Base-by-base conservation (phyloP, 75 land plant species). In the Pinus taeda region DNA sequence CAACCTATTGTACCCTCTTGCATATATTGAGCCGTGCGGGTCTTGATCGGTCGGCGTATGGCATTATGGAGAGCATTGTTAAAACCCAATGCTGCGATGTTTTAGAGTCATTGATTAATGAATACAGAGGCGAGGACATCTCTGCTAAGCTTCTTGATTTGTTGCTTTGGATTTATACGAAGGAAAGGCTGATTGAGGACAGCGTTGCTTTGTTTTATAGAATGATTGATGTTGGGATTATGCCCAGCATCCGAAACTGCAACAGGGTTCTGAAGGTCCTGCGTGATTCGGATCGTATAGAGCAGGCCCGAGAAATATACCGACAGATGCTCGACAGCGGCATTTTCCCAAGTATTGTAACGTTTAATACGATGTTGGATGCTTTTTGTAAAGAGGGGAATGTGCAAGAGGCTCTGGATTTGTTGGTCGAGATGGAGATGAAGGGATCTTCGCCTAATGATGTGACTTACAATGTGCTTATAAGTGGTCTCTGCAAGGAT, bases 301-400 rank as follows among this genome's bases (percentile, higher is more conserved):
- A 57, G 24, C 83, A 82, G 66, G 91, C 89, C 17, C 73, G 75
- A 49, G 82, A 71, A n/a, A 81, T 91, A 14, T 90, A 82, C 82
- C 64, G 76, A 2, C 76, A 74, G 69, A 86, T 93, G 93, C 71
- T 71, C 26, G 76, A 70, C 53, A 57, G 57, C 56, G 85, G 91
- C 8, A 76, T 93, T 6, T 42, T 65, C 56, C 95, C 88, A 4
- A 83, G 81, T 24, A 67, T 91, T 15, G 80, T 85, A 24, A 88
- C 95, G 2, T 93, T 76, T 56, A 91, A 92, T 70, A 85, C 87
- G 1, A 79, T 93, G 76, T 79, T 93, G 36, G 84, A 88, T 84
- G 87, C 79, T 15, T 83, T 74, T 59, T 89, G 83, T 57, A 88
- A 90, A 56, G 76, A 71, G 42, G 88, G 92, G 60, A 64, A 84